Evolutionary conservation across 345 rosid species (phyloP).

Genomic region (Bretschneidera sinensis): DNA sequence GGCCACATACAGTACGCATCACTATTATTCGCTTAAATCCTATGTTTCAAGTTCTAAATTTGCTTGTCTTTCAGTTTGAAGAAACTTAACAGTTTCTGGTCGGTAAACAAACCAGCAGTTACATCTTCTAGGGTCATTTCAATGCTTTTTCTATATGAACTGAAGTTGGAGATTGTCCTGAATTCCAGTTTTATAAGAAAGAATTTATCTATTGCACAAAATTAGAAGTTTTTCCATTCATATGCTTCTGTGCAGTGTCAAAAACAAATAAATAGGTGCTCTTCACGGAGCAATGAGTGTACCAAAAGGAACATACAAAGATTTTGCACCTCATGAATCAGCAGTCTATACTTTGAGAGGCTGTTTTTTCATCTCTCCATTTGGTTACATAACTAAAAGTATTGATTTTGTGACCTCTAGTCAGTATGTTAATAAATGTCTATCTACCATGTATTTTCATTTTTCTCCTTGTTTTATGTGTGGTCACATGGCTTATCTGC

Average conservation of each 20-base stretch:
- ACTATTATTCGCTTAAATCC: slow-evolving; percentile 5
- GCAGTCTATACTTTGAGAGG: neutral
- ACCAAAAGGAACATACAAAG: neutral
- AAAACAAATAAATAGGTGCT: neutral
- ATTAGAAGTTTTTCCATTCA: neutral
- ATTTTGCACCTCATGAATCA: too few relatives aligned
- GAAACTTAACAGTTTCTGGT: neutral
- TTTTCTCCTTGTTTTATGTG: too few relatives aligned
- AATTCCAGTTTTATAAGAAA: neutral
- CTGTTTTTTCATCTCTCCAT: neutral
- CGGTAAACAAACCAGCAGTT: neutral
- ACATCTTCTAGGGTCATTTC: neutral
- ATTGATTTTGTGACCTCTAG: neutral
- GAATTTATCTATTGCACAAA: neutral
- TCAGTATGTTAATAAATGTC: neutral
- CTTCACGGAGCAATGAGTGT: neutral
- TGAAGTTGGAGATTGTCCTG: neutral
- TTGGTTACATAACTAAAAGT: neutral
- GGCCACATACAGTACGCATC: slow-evolving; percentile 1
- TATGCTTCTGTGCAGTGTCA: neutral
- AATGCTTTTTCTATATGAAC: neutral
- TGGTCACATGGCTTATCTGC: neutral
- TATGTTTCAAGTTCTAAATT: neutral
- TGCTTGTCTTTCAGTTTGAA: neutral
- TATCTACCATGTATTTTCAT: neutral